These are phyloP conservation scores for Haplographium delicatum DNA, from an alignment of 495 filamentous ascomycete genomes.

Conservation along the genomic window DNA sequence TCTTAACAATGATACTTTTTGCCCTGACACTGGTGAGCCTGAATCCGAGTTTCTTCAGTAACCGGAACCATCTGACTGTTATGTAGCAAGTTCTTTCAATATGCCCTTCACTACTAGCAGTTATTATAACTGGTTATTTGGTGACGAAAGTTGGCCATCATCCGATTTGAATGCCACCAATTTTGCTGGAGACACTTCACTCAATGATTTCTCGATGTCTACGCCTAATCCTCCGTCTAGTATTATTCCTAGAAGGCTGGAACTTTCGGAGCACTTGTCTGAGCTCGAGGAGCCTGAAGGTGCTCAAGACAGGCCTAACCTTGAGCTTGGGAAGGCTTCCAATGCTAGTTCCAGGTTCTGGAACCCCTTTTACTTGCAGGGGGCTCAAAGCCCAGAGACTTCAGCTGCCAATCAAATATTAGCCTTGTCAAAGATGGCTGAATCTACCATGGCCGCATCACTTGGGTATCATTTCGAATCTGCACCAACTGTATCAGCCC, in stretches of 20 bases:
- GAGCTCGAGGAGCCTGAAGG: no score
- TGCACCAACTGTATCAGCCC: not conserved
- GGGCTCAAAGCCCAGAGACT: constrained; percentile 3
- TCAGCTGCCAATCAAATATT: constrained; percentile 17
- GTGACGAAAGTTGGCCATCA: constrained; percentile 24
- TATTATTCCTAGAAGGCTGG: not conserved
- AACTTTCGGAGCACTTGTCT: no score
- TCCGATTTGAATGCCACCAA: not conserved
- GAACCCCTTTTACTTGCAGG: not conserved
- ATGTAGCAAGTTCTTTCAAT: constrained; percentile 45
- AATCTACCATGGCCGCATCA: constrained; percentile 1
- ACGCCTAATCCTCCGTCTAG: not conserved
- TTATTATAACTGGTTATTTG: constrained; percentile 55
- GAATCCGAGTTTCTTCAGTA: constrained; percentile 10
- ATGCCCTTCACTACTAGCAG: constrained; percentile 50
- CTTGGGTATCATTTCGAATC: constrained; percentile 6
- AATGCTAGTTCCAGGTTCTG: constrained; percentile 11
- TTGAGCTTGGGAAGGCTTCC: no score
- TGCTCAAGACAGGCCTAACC: no score
- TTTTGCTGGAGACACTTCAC: not conserved
- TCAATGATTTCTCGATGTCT: not conserved
- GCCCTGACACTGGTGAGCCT: constrained; percentile 30
- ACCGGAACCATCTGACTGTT: no score
- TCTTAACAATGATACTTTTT: constrained; percentile 36
- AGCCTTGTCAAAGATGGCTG: constrained; percentile 9